phyloP scores from a whole-genome alignment of 116 monocot species.

The Phalaenopsis hybrid region DNA sequence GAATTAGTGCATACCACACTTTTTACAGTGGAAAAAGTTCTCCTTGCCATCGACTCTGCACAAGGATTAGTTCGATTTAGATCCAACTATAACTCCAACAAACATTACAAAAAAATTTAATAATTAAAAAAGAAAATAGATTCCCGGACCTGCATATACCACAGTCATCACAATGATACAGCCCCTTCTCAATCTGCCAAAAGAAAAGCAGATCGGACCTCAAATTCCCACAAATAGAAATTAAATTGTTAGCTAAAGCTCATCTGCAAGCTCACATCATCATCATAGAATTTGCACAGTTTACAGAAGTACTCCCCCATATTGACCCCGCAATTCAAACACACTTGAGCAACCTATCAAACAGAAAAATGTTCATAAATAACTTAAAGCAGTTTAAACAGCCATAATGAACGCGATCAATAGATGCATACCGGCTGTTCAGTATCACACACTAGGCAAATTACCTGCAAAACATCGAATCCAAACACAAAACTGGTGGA shows the following conservation, averaged over 20 bases:
- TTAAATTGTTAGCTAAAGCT: not conserved
- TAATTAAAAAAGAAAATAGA: not conserved
- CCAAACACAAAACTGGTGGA: not conserved
- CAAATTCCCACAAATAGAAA: conserved; percentile 1
- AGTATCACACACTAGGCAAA: conserved; percentile 65
- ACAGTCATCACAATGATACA: conserved; percentile 69
- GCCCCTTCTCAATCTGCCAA: conserved; percentile 46
- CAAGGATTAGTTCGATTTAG: not conserved
- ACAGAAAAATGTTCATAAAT: not conserved
- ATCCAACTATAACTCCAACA: not conserved
- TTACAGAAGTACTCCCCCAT: conserved; percentile 83
- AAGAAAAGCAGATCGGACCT: conserved; percentile 2
- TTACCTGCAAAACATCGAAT: conserved; percentile 32
- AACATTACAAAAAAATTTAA: not conserved
- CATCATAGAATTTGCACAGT: conserved; percentile 74
- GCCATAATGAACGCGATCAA: not conserved
- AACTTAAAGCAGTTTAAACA: not conserved
- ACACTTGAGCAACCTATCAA: conserved; percentile 54
- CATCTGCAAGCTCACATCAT: conserved; percentile 44
- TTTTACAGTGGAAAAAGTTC: conserved; percentile 70
- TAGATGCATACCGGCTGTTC: conserved; percentile 53
- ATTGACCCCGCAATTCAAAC: conserved; percentile 64
- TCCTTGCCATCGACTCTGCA: conserved; percentile 68
- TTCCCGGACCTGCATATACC: conserved; percentile 65
- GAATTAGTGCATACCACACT: conserved; percentile 47